Conservation (phyloP, 2,329 filamentous ascomycete genomes). For the Aspergillus tamarii region DNA sequence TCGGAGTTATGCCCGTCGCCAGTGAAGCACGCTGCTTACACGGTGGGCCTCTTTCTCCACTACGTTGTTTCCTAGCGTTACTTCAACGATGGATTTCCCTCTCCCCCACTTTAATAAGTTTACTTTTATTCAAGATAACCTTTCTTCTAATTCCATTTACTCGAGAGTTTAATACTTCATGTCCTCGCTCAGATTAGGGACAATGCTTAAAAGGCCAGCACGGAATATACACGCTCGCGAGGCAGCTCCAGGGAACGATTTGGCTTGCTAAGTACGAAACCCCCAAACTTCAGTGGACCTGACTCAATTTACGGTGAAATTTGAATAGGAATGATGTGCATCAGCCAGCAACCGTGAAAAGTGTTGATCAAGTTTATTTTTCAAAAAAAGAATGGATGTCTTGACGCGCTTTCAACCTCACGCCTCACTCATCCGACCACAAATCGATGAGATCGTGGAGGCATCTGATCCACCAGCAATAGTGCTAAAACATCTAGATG, state of each 20-base stretch:
- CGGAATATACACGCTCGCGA: constrained; percentile 7
- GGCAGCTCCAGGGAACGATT: constrained; percentile 12
- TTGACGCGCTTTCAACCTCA: constrained; percentile 15
- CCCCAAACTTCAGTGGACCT: background rate
- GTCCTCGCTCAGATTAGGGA: background rate
- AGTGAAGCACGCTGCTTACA: too few species aligned
- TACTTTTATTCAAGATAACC: too few species aligned
- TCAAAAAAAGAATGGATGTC: too few species aligned
- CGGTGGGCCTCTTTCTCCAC: too few species aligned
- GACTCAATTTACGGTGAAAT: background rate
- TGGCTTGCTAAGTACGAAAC: constrained; percentile 11
- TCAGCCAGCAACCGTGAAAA: background rate
- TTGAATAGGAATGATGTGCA: background rate
- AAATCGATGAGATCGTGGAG: constrained; percentile 23
- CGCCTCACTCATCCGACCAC: constrained; percentile 15
- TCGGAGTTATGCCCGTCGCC: too few species aligned
- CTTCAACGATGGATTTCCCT: too few species aligned
- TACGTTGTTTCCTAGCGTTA: too few species aligned
- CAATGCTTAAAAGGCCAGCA: constrained; percentile 4
- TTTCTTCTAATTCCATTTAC: too few species aligned
- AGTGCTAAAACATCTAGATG: background rate
- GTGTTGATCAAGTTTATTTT: too few species aligned
- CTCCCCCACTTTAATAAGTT: too few species aligned
- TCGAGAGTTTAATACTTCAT: too few species aligned
- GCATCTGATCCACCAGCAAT: background rate